phyloP scores from a whole-genome alignment of 2,329 filamentous ascomycete species.

The Aspergillus sp. region DNA sequence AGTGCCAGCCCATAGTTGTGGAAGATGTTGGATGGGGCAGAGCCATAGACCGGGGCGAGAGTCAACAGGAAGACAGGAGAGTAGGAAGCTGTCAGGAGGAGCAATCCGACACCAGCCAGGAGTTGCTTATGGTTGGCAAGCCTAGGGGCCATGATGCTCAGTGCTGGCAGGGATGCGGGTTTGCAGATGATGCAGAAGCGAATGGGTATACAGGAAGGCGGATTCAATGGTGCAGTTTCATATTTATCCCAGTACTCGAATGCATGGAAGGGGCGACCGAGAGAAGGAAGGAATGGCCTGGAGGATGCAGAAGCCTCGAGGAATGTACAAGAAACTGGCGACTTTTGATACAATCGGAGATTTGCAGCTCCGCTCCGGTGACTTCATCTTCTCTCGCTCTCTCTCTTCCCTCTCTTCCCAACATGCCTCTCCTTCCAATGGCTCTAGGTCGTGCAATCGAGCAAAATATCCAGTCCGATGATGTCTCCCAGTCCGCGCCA shows the following conservation, averaged over 20 bases:
- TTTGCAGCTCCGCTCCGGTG: neutral
- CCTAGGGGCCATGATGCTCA: conserved; percentile 5
- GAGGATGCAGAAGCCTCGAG: no score
- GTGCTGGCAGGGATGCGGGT: no score
- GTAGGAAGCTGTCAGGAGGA: conserved; percentile 31
- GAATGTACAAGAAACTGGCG: no score
- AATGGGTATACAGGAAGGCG: no score
- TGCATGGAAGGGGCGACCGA: no score
- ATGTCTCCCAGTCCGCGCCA: conserved; percentile 2
- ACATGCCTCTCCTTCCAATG: conserved; percentile 31
- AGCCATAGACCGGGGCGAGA: conserved; percentile 80
- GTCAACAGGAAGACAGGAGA: conserved; percentile 50
- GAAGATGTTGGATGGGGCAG: conserved; percentile 64
- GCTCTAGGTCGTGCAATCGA: conserved; percentile 17
- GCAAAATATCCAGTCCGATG: conserved; percentile 4
- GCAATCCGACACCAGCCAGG: conserved; percentile 21
- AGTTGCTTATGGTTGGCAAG: conserved; percentile 18
- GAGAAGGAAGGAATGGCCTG: no score
- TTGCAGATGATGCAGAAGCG: no score
- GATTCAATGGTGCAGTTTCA: no score
- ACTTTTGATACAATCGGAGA: no score
- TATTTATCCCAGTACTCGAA: no score
- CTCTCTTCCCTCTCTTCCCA: no score
- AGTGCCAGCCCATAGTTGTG: conserved; percentile 59
- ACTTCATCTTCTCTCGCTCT: no score